Base-by-base conservation (phyloP, 495 filamentous ascomycete species). In the Penicillium paxilli region DNA sequence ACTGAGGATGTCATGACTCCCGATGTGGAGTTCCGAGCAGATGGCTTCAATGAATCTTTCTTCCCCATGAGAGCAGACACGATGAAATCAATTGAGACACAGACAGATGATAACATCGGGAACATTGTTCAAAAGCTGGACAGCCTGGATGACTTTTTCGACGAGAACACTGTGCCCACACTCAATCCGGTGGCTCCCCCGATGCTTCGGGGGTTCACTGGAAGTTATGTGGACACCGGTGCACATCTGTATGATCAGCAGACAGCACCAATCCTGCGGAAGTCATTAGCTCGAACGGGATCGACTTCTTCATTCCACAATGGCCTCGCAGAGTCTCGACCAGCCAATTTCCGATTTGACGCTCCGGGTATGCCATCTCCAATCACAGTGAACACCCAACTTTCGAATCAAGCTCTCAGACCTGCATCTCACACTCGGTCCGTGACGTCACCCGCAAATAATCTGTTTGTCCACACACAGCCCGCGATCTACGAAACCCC, bases 91-190 rank as follows among this genome's bases (percentile, higher is more conserved):
- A 90, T 96, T 54, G 91, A 95, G 45, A 87, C 79, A 1, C 86
- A 89, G 30, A 87, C 90, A 10, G 82, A 82, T 54, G 82, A 84
- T 28, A 89, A 92, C 65, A 88, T 89, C 52, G 87, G 88, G 35
- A 92, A 96, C 57, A 83, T 97, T 17, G 87, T 94, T 21, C 84
- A 91, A 62, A 95, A 96, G 64, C 79, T 99, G 0, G 91, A 96
- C 60, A 94, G 90, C 59, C 67, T 98, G 10, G 94, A 98, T 62
- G 92, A 96, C 63, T 98, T 98, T 75, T 96, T 96, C 61, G 91
- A 96, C 51, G 85, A 83, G 40, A 63, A 77, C 24, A 78, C 71
- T 54, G 76, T 71, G 48, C 80, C 83, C 6, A 76, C 79, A 3
- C 41, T 75, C 22, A 62, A 67, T 42, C 19, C 62, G 3, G 56